Evolutionary conservation across 257 asterid species (phyloP).

Genomic region (Scutellaria galericulata): DNA sequence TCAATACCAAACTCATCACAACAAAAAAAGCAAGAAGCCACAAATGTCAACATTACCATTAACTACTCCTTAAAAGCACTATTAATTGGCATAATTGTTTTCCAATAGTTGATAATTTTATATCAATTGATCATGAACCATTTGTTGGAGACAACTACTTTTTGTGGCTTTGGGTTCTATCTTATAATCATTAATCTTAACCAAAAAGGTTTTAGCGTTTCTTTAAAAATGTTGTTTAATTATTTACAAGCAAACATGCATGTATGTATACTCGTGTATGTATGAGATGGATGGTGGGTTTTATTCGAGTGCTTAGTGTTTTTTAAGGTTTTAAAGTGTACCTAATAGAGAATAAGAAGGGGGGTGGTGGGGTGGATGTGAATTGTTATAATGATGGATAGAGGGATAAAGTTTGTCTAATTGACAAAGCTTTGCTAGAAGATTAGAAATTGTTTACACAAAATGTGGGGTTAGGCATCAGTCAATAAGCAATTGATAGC

Average conservation of each 20-base stretch:
- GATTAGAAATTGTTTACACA: constrained; percentile 40
- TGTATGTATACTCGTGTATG: no score
- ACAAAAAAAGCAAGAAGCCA: background rate
- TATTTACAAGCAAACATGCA: no score
- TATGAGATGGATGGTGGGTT: no score
- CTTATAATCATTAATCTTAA: constrained; percentile 49
- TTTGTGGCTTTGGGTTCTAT: constrained; percentile 52
- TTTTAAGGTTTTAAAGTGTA: constrained; percentile 29
- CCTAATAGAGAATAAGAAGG: constrained; percentile 33
- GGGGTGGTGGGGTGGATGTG: constrained; percentile 36
- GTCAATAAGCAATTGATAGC: constrained; percentile 38
- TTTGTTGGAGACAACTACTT: constrained; percentile 41
- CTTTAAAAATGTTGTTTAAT: background rate
- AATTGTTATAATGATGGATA: constrained; percentile 46
- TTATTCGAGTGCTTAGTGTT: background rate
- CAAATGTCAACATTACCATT: constrained; percentile 18
- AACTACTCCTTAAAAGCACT: constrained; percentile 8
- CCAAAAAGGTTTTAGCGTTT: constrained; percentile 37
- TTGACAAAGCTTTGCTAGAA: constrained; percentile 44
- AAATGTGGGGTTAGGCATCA: constrained; percentile 42
- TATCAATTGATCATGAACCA: constrained; percentile 36
- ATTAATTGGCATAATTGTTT: constrained; percentile 32
- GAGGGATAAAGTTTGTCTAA: constrained; percentile 35
- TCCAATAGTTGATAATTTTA: background rate
- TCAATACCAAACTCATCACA: constrained; percentile 13